Base-by-base conservation (phyloP, 2,329 filamentous ascomycete genomes). In the Xylaria sp. region DNA sequence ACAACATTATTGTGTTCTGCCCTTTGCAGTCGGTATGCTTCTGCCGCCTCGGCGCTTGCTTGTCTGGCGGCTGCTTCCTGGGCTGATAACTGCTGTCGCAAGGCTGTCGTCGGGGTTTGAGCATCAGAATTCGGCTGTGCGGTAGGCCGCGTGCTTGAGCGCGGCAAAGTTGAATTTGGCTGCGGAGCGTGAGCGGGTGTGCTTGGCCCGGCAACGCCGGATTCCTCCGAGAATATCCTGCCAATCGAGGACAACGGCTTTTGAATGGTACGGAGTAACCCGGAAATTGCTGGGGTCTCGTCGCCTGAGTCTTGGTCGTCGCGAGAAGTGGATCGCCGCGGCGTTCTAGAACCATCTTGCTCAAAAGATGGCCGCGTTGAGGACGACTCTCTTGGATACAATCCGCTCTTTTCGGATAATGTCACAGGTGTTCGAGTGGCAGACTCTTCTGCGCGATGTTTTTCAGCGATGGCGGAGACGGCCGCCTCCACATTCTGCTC, bases 401-500 rank as follows among this genome's bases (percentile, higher is more conserved):
- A 62, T 2, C 67, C 68, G 0, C 76, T 68, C 73, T 85, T 86
- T 68, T 87, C 85, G 11, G 82, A 84, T 33, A 82, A 79, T 0
- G 76, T 71, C 2, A 77, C 75, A 25, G 79, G 80, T 45, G 81
- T 77, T 75, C 77, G 77, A 72, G 78, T 71, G 66, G 75, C 74
- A 68, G 84, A 84, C 7, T 87, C 85, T 47, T 81, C 79, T 6
- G 82, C 77, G 65, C 89, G 87, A 74, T 97, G 94, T 74, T 92
- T 93, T 80, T 97, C 95, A 1, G 96, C 95, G 71, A 99, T 99
- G 47, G 92, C 93, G 5, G 93, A 97, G 2, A 99, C 96, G 7
- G 96, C 94, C 3, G 92, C 92, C 81, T 99, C 96, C n/a, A 99
- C 96, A 72, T 97, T 94, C 76, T 87, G 88, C 77, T 99, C 96